These are phyloP conservation scores for Senecio squalidus DNA, from an alignment of 140 eudicot species.

Conservation along the genomic window DNA sequence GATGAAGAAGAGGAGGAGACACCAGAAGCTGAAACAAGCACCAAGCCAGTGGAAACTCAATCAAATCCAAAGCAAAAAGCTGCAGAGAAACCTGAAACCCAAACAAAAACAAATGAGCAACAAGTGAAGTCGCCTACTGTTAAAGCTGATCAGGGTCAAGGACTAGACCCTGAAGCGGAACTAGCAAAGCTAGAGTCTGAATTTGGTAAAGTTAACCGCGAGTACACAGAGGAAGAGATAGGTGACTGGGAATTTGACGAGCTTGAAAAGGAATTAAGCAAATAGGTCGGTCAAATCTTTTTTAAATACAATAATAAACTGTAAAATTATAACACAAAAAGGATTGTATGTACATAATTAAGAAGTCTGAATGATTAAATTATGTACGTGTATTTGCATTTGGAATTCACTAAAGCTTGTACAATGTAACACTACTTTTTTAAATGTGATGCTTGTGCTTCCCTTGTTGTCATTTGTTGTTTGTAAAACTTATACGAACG, in stretches of 20 bases:
- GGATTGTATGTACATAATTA: conserved; percentile 25
- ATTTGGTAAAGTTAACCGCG: conserved; percentile 65
- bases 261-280: conserved; percentile 78
- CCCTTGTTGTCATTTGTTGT: neutral
- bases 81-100: conserved; percentile 20
- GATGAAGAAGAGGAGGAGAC: conserved; percentile 27
- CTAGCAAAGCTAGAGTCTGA: conserved; percentile 85
- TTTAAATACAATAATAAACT: neutral
- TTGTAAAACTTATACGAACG: no score
- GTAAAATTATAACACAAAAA: conserved; percentile 19
- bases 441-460: conserved; percentile 24
- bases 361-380: conserved; percentile 21
- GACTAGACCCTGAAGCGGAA: conserved; percentile 69
- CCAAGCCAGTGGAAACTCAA: conserved; percentile 33
- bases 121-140: conserved; percentile 22
- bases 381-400: conserved; percentile 14
- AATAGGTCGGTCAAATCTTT: conserved; percentile 25
- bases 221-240: conserved; percentile 73
- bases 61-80: conserved; percentile 17
- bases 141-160: conserved; percentile 45
- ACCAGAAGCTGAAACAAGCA: conserved; percentile 30
- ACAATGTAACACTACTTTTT: conserved; percentile 20
- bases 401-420: conserved; percentile 23
- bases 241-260: conserved; percentile 94
- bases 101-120: conserved; percentile 21